Percentiles rank a stretch among this genome's conserved stretches.
Conservation (phyloP, 2,329 filamentous ascomycete genomes). For the Dactylella cylindrospora region DNA sequence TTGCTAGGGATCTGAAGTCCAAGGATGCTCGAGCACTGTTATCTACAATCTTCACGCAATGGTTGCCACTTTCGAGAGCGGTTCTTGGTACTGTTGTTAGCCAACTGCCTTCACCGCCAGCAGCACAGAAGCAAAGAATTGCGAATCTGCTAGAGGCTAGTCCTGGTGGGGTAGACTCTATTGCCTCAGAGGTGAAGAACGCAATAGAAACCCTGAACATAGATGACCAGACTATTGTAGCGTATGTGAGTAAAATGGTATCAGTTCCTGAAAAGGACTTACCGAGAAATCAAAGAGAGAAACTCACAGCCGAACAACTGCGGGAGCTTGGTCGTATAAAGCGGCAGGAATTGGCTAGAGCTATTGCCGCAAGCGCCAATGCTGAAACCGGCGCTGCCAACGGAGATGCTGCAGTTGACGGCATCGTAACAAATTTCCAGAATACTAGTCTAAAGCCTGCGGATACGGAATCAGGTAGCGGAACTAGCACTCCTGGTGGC, state of each 20-base stretch:
- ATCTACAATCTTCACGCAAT: conserved; percentile 80
- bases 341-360: conserved; percentile 79
- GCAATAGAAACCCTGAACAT: conserved; percentile 81
- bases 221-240: conserved; percentile 75
- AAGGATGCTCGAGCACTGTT: conserved; percentile 80
- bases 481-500: conserved; percentile 49
- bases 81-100: conserved; percentile 92
- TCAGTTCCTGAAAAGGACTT: conserved; percentile 91
- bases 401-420: conserved; percentile 8
- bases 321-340: conserved; percentile 84
- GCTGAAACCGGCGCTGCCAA: conserved; percentile 25
- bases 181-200: conserved; percentile 69
- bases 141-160: conserved; percentile 77
- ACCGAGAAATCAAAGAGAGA: conserved; percentile 78
- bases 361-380: conserved; percentile 62
- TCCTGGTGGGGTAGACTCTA: conserved; percentile 67
- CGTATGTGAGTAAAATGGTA: conserved; percentile 98
- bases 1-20: conserved; percentile 79
- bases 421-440: conserved; percentile 17
- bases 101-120: conserved; percentile 79
- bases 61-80: conserved; percentile 90
- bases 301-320: conserved; percentile 84
- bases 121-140: conserved; percentile 76
- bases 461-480: conserved; percentile 46
- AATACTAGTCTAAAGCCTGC: conserved; percentile 10